Evolutionary conservation across 805 yeast species (phyloP), one percentile per base, ranked within the genome.

Genomic region (Pichia sporocuriosa): DNA sequence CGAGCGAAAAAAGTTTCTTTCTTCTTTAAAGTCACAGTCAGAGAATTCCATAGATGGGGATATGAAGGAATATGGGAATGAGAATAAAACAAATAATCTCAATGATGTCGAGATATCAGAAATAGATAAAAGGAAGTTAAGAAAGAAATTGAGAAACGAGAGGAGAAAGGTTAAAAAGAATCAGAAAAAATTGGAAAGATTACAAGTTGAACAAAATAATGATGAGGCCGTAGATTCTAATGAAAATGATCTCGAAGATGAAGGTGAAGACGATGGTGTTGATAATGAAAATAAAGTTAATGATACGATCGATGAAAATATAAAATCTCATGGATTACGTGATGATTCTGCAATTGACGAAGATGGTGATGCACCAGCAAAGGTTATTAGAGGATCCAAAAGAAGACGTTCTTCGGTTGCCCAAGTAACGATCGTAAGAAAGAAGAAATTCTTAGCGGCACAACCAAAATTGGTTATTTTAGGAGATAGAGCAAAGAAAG

Each of bases 391-490:
- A 22, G 37, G 47, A 16, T 35, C 41, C n/a, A 51, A 53, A 27
- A 56, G 79, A 35, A 62, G 73, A 48, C 55, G 73, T 39, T 67
- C 72, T 27, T 54, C 67, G 44, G 56, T 57, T 27, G 60, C 65
- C 50, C 51, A 62, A 43, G 40, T 48, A 19, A 38, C 51, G 38
- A 40, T 56, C 46, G 6, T 50, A 45, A 55, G 64, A 51, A 43
- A 59, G 50, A 57, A 66, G 44, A 63, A 65, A 41, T 62, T 63
- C 9, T 45, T 57, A 3, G 55, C 51, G 22, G 53, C 57, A 4
- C 33, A 37, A 13, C 53, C 44, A 22, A 42, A 20, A 31, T 41
- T 38, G 33, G 47, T 16, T 31, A 43, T 21, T 42, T 25, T 32
- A n/a, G 26, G 40, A 20, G 42, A 48, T 15, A 37, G 41, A 31